These are phyloP conservation scores for Ambrosia artemisiifolia DNA, from an alignment of 129 eudicot species.

Conservation along the genomic window DNA sequence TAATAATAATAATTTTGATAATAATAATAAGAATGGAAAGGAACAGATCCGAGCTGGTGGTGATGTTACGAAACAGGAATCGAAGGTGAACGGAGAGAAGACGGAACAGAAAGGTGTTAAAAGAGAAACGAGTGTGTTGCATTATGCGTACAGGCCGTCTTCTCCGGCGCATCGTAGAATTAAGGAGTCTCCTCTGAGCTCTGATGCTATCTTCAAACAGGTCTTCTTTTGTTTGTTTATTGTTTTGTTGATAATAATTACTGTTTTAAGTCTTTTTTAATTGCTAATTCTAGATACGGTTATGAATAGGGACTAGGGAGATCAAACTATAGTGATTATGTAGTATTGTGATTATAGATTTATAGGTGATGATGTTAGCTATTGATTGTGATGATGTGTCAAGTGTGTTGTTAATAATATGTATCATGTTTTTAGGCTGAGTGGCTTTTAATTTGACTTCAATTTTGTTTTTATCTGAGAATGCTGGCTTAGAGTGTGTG, in stretches of 20 bases:
- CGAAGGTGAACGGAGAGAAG: conserved; percentile 23
- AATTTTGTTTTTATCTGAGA: background rate
- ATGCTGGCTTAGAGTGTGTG: background rate
- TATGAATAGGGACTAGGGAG: background rate
- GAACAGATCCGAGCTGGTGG: conserved; percentile 35
- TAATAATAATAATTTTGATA: background rate
- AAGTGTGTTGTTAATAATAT: background rate
- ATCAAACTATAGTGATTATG: background rate
- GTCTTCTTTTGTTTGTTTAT: conserved; percentile 24
- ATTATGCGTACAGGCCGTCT: conserved; percentile 58
- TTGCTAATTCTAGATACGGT: background rate
- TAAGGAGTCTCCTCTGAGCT: conserved; percentile 90
- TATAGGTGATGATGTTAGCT: background rate
- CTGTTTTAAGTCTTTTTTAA: background rate
- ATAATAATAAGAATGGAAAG: background rate
- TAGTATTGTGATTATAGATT: background rate
- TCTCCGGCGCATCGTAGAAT: conserved; percentile 78
- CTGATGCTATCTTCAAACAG: conserved; percentile 94
- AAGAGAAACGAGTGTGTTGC: conserved; percentile 14
- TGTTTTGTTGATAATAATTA: background rate
- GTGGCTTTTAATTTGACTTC: background rate
- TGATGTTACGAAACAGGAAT: background rate
- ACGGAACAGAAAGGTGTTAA: background rate
- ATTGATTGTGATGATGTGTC: background rate
- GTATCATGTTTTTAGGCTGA: background rate